These are phyloP conservation scores for Fragosphaeria purpurea DNA, from an alignment of 2,329 filamentous ascomycete genomes.

Conservation along the genomic window DNA sequence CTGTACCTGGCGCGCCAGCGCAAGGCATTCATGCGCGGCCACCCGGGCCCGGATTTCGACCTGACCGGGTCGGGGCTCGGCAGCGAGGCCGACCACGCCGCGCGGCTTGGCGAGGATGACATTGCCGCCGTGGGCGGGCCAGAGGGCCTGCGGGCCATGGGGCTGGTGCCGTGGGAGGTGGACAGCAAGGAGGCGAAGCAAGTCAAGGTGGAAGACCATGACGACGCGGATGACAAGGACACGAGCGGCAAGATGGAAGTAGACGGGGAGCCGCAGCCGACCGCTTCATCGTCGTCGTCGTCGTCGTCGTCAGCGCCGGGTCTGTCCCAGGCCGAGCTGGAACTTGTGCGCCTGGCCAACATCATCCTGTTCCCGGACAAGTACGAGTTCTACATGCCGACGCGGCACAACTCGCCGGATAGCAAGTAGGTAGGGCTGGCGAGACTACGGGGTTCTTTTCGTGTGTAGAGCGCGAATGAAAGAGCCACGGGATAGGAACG, in stretches of 20 bases:
- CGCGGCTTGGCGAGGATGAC: conserved; percentile 38
- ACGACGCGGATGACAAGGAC: conserved; percentile 7
- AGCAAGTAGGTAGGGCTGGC: neutral
- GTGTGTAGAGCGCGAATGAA: too few relatives aligned
- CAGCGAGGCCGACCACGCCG: conserved; percentile 40
- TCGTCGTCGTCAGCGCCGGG: neutral
- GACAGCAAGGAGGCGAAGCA: conserved; percentile 21
- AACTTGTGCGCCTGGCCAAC: conserved; percentile 44
- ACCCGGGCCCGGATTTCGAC: conserved; percentile 47
- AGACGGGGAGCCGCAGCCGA: conserved; percentile 16
- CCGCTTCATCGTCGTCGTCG: conserved; percentile 1
- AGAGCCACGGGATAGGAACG: too few relatives aligned
- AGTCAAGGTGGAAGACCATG: conserved; percentile 13
- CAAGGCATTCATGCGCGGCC: conserved; percentile 45
- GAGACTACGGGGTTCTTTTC: too few relatives aligned
- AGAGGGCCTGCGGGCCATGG: conserved; percentile 47
- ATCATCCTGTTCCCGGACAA: conserved; percentile 47
- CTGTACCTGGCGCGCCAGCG: conserved; percentile 47
- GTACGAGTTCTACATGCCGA: conserved; percentile 38
- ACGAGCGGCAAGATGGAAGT: conserved; percentile 14
- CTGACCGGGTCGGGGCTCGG: conserved; percentile 39
- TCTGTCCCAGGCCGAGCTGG: conserved; percentile 31
- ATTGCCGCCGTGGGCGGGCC: conserved; percentile 41
- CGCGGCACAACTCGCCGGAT: conserved; percentile 17
- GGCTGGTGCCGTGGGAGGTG: conserved; percentile 40